Conservation (phyloP, 2,329 filamentous ascomycete species). For the Apiospora malaysiana region DNA sequence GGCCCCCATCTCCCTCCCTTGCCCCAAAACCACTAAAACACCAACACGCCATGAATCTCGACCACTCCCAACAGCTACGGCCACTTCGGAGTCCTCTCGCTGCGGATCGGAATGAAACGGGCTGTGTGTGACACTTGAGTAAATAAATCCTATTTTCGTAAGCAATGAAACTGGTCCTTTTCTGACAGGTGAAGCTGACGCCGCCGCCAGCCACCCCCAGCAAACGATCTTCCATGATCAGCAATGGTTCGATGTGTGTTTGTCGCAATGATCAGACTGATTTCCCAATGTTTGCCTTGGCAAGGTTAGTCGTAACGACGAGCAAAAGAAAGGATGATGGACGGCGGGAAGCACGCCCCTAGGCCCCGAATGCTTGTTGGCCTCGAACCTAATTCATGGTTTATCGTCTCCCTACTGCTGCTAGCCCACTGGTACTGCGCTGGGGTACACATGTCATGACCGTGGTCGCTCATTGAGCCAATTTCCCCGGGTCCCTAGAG, state of each 20-base stretch:
- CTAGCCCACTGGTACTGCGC: too few species aligned
- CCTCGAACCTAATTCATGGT: not conserved
- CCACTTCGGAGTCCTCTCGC: not conserved
- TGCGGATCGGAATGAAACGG: not conserved
- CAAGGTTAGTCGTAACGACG: not conserved
- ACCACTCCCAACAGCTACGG: not conserved
- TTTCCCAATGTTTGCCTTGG: conserved; percentile 1
- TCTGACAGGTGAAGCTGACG: not conserved
- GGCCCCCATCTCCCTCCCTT: not conserved
- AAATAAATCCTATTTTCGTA: not conserved
- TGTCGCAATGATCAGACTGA: not conserved
- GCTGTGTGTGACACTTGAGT: not conserved
- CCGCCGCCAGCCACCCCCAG: not conserved
- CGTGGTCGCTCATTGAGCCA: not conserved
- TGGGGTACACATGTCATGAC: not conserved
- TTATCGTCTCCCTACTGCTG: not conserved
- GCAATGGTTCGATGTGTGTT: not conserved
- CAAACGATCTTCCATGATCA: not conserved
- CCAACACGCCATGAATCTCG: not conserved
- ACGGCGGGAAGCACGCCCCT: not conserved
- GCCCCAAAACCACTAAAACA: conserved; percentile 9
- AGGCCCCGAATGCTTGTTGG: too few species aligned
- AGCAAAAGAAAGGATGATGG: not conserved
- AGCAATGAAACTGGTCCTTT: not conserved
- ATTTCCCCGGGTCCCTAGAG: not conserved